Conservation (phyloP, 495 filamentous ascomycete species). For the Sabuloglossum arenarium region DNA sequence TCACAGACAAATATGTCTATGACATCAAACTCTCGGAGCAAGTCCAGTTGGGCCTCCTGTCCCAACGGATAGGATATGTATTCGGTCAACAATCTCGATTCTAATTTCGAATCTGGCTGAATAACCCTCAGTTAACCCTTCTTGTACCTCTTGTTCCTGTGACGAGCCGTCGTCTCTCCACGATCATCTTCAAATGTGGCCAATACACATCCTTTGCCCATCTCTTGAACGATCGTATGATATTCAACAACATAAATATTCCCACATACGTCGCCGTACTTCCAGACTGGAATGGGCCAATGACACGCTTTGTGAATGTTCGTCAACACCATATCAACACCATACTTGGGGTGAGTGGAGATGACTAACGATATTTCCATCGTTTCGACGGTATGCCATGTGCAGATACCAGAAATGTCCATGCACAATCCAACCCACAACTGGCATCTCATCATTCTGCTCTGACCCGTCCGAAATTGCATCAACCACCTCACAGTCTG, state of each 20-base stretch:
- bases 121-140: no score
- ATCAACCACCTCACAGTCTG: not conserved
- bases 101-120: no score
- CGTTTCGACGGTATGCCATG: not conserved
- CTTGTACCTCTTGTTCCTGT: no score
- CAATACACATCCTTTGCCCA: not conserved
- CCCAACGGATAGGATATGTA: no score
- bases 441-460: not conserved
- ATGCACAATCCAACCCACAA: not conserved
- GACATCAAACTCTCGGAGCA: no score
- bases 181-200: not conserved
- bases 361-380: not conserved
- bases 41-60: no score
- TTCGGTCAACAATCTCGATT: no score
- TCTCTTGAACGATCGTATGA: not conserved
- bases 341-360: not conserved
- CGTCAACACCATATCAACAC: not conserved
- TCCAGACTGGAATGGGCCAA: not conserved
- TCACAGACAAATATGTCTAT: no score
- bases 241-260: not conserved
- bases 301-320: not conserved
- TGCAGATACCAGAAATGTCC: not conserved
- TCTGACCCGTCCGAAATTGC: not conserved
- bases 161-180: not conserved
- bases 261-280: not conserved